phyloP scores from a whole-genome alignment of 2,329 filamentous ascomycete genomes.

The Fusarium sp. region DNA sequence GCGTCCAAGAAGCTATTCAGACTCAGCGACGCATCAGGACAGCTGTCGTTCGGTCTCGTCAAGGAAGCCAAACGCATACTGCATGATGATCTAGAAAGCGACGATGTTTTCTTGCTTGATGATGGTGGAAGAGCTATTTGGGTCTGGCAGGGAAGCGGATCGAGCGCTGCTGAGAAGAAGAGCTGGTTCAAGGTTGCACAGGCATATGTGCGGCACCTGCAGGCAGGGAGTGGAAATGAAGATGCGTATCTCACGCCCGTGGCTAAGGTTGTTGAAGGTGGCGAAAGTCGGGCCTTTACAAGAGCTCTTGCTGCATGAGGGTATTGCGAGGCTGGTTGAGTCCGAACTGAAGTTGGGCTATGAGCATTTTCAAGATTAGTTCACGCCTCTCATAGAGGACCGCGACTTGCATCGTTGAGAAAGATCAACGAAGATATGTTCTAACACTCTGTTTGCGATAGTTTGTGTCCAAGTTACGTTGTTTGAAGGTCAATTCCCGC shows the following conservation, averaged over 20 bases:
- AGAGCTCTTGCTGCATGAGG: constrained; percentile 50
- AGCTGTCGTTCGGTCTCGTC: constrained; percentile 64
- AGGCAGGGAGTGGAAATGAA: constrained; percentile 42
- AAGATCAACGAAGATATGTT: background rate
- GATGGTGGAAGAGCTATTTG: constrained; percentile 66
- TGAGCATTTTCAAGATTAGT: background rate
- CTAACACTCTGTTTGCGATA: background rate
- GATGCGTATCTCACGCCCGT: constrained; percentile 58
- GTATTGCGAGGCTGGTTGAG: background rate
- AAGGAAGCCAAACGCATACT: constrained; percentile 60
- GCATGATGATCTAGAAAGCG: constrained; percentile 60
- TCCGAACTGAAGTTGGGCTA: background rate
- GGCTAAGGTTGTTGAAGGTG: constrained; percentile 65
- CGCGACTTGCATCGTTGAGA: background rate
- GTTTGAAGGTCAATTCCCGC: background rate
- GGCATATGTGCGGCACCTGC: constrained; percentile 58
- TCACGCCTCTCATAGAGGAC: background rate
- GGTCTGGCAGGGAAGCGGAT: constrained; percentile 70
- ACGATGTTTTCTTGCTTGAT: constrained; percentile 69
- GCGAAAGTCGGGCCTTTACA: constrained; percentile 62
- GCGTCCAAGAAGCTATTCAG: constrained; percentile 60
- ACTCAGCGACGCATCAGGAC: constrained; percentile 68
- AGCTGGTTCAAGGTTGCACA: constrained; percentile 69
- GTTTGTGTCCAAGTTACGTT: background rate
- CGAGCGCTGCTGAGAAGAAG: constrained; percentile 66